These are phyloP conservation scores for Botrytis hyacinthi DNA, from an alignment of 2,329 filamentous ascomycete species.

Conservation along the genomic window DNA sequence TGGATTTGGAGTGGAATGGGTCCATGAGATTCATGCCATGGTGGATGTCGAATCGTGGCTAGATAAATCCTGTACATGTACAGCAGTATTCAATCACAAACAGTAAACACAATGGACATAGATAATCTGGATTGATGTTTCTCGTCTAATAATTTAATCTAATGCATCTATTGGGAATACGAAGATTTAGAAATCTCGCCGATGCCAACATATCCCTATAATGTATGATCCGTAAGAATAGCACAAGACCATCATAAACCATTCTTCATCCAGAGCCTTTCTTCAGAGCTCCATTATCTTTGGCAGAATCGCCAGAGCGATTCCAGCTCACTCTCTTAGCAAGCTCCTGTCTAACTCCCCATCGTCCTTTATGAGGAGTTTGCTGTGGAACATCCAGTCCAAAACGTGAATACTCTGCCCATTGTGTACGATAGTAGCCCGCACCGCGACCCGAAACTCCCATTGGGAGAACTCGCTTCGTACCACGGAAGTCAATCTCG, in stretches of 20 bases:
- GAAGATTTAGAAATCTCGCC: background rate
- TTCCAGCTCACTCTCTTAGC: constrained; percentile 12
- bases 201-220: background rate
- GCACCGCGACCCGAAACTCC: constrained; percentile 1
- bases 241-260: background rate
- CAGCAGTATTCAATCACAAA: background rate
- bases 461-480: background rate
- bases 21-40: too few relatives aligned
- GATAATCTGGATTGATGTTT: background rate
- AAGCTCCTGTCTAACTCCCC: background rate
- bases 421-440: background rate
- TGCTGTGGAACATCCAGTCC: background rate
- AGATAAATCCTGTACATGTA: too few relatives aligned
- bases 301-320: background rate
- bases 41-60: too few relatives aligned
- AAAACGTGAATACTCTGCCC: background rate
- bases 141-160: background rate
- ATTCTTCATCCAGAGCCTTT: background rate
- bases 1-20: background rate
- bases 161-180: background rate
- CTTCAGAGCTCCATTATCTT: background rate
- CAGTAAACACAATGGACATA: background rate
- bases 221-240: background rate
- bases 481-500: background rate
- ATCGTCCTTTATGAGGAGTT: background rate